phyloP scores from a whole-genome alignment of 768 basidiomycete genomes.

The Suillus sp. region DNA sequence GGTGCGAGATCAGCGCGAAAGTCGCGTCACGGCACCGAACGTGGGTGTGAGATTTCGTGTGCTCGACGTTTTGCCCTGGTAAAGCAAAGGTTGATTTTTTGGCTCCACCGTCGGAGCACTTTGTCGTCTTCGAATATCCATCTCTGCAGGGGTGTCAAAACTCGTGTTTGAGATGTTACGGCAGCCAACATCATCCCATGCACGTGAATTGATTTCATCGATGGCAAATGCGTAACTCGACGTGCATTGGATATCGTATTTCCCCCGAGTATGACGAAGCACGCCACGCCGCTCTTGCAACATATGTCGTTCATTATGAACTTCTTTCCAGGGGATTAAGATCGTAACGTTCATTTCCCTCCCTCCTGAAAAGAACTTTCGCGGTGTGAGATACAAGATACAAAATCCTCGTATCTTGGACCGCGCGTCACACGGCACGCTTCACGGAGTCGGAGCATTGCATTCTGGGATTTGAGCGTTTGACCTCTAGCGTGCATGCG shows the following conservation, averaged over 20 bases:
- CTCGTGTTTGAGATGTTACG: background rate
- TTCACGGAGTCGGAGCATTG: slow-evolving; percentile 10
- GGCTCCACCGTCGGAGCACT: background rate
- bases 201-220: slow-evolving; percentile 2
- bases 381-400: background rate
- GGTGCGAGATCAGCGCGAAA: background rate
- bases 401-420: slow-evolving; percentile 2
- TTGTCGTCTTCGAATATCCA: background rate
- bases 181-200: background rate
- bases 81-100: background rate
- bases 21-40: slow-evolving; percentile 2
- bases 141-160: slow-evolving; percentile 1
- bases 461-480: background rate
- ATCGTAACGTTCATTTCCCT: background rate
- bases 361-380: background rate
- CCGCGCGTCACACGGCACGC: background rate
- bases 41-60: background rate
- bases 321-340: slow-evolving; percentile 1
- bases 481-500: background rate
- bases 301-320: slow-evolving; percentile 1
- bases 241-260: background rate
- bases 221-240: background rate
- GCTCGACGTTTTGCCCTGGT: background rate
- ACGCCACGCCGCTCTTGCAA: slow-evolving; percentile 6
- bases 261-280: background rate